Base-by-base conservation (phyloP, 148 eudicot genomes). In the Polygonum aviculare region DNA sequence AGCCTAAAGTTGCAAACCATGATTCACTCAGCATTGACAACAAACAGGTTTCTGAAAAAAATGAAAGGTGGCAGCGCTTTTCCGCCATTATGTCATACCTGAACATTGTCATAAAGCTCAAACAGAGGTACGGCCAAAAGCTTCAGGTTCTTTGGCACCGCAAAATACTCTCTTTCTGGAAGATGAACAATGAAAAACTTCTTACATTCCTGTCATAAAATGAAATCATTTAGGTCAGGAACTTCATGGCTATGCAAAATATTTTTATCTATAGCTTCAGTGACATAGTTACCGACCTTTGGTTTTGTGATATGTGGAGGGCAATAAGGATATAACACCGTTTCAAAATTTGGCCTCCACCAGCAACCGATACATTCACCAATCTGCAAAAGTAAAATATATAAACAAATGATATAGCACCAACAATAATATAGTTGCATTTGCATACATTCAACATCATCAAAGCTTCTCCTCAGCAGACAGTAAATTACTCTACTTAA, bases 81-180 rank as follows among this genome's bases (percentile, higher is more conserved):
- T 10, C 47, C 11, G 9, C 9, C 6, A 59, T 51, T 26, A 6
- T 8, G 12, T 50, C 79, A 51, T 80, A 95, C 97, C 97, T 92
- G 97, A 77, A 92, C 90, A 85, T 95, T 92, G 81, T 92, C 98
- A 72, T 95, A 95, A 12, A 92, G 92, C 83, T 95, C 98, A 80
- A 95, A 95, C 81, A 92, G 82, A 31, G 98, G 98, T 39, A 95
- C 98, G 81, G 97, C 98, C 78, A 92, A 86, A 73, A 95, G 85
- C 77, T 95, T 95, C 77, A 94, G 83, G 81, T 94, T 94, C 84
- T 87, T 92, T 18, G 98, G 98, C 50, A 94, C 98, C n/a, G 97
- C 98, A 85, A 94, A 94, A 85, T 88, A 92, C 77, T 92, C 98
- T 62, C 91, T 80, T 82, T 92, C 97, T 40, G 97, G 88, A 75